Evolutionary conservation across 441 rosid genomes (phyloP), one percentile per base, ranked within the genome.

Genomic region (Brassica hybrid): DNA sequence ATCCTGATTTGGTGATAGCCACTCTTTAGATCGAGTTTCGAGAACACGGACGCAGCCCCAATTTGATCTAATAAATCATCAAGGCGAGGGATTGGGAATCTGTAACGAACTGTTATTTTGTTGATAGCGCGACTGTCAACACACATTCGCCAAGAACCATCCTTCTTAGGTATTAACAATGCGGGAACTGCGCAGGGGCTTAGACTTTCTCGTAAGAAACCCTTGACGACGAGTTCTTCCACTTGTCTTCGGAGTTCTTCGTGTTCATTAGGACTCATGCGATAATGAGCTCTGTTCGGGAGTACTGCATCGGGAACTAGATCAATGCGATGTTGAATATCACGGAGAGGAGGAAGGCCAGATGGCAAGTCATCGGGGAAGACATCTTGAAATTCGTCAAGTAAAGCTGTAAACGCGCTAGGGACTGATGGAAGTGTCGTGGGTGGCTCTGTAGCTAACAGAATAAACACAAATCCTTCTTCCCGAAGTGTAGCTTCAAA

Each of bases 341-440:
- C 48, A 10, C 48, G 14, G 48, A 41, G 48, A 13, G 52, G 52
- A 12, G 52, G 52, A 45, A 45, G 8, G 32, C 25, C 14, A 11
- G 9, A 1, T 57, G 21, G 63, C 41, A 5, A 57, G 0, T 0
- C 23, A 36, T 5, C 60, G 7, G 59, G 62, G 6, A 68, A 68
- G 4, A 45, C 60, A 2, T 68, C 72, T 3, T 6, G 9, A 45
- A 68, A 68, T 32, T 68, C 72, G 0, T 17, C 72, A 41, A 41
- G 12, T 11, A 10, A 41, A 3, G 48, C 38, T 6, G 38, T 32
- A 32, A 32, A 6, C 38, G 8, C 38, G 38, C 38, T 32, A 41
- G 48, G 48, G 13, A 11, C 13, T 41, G 48, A 10, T 2, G 4
- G 48, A 10, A 3, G 3, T 41, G 48, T 9, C 4, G n/a, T 11